phyloP scores from a whole-genome alignment of 2,329 filamentous ascomycete species.

The Fusarium sp. region DNA sequence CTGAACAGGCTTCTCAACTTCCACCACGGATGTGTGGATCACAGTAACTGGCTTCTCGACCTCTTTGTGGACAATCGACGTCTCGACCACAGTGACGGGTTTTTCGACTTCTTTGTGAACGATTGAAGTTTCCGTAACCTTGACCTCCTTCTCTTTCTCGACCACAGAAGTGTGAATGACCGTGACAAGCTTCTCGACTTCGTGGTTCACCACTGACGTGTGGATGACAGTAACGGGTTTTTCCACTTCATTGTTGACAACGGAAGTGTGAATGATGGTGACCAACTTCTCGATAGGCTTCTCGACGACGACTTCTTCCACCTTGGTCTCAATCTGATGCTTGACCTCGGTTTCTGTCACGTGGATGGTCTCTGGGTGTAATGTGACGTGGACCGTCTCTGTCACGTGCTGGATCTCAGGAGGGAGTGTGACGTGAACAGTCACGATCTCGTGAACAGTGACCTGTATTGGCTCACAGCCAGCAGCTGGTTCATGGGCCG shows the following conservation, averaged over 20 bases:
- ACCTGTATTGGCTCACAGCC: background rate
- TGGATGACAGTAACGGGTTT: conserved; percentile 20
- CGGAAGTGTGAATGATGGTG: conserved; percentile 1
- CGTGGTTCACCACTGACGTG: conserved; percentile 21
- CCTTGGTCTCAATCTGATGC: conserved; percentile 8
- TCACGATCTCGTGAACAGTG: conserved; percentile 1
- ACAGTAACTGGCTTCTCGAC: background rate
- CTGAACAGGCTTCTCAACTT: background rate
- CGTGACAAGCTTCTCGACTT: conserved; percentile 17
- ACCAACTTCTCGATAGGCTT: conserved; percentile 1
- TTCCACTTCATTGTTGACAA: conserved; percentile 16
- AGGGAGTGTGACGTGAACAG: conserved; percentile 11
- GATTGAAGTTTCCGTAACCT: conserved; percentile 5
- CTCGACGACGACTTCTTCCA: conserved; percentile 8
- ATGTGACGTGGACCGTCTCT: conserved; percentile 11
- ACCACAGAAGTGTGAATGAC: background rate
- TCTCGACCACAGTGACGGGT: conserved; percentile 10
- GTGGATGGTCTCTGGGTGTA: conserved; percentile 15
- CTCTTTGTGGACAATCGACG: background rate
- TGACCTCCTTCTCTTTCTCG: conserved; percentile 13
- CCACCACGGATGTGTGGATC: background rate
- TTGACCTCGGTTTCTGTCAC: conserved; percentile 13
- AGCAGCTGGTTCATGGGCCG: background rate
- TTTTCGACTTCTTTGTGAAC: conserved; percentile 13
- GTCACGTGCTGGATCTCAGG: conserved; percentile 9